phyloP scores from a whole-genome alignment of 139 green algal species.

The Dunaliella primolecta region DNA sequence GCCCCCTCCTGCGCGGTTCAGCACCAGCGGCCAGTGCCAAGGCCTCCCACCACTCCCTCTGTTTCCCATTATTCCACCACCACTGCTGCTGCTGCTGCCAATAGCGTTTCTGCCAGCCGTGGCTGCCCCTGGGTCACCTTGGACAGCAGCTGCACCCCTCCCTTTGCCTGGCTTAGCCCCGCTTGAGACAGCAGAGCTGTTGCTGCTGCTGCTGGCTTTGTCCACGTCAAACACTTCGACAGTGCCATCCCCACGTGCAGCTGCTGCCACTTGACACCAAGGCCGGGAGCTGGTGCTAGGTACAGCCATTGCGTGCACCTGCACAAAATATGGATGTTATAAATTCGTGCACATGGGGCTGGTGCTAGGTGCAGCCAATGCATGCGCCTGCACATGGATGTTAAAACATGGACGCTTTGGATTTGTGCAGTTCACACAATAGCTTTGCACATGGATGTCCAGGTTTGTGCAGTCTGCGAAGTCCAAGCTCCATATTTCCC shows the following conservation, averaged over 20 bases:
- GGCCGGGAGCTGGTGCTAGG: not conserved
- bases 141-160: not conserved
- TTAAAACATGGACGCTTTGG: too few species aligned
- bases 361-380: too few species aligned
- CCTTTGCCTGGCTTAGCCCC: not conserved
- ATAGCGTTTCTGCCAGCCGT: not conserved
- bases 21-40: not conserved
- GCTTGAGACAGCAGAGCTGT: not conserved
- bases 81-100: not conserved
- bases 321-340: not conserved
- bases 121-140: too few species aligned
- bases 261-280: conserved; percentile 5
- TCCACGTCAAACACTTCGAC: not conserved
- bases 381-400: too few species aligned
- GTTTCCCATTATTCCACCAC: not conserved
- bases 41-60: not conserved
- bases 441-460: too few species aligned
- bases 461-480: too few species aligned
- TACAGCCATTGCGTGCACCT: not conserved
- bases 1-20: not conserved
- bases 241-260: not conserved
- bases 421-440: too few species aligned
- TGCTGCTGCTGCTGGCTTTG: not conserved
- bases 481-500: too few species aligned
- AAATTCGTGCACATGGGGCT: too few species aligned